A percentile compares a stretch with the other conserved stretches of the same genome.
Evolutionary conservation across 257 asterid genomes (phyloP).

Genomic region (Anisodus tanguticus): DNA sequence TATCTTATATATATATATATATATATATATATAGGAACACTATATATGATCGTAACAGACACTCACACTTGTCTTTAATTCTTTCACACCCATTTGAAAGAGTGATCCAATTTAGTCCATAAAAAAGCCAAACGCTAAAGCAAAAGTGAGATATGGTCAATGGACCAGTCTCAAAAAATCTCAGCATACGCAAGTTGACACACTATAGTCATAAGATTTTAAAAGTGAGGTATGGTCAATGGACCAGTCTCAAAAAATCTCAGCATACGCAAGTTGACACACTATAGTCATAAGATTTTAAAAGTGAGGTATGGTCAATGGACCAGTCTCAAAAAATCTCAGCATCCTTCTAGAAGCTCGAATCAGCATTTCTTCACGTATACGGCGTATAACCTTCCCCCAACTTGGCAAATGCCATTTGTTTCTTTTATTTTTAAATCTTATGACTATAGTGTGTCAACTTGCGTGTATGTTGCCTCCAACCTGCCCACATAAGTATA

Average conservation of each 20-base stretch:
- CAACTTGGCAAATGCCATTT: background rate
- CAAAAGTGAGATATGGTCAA: slow-evolving; percentile 11
- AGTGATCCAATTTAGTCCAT: background rate
- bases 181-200: too few relatives aligned
- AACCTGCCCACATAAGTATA: too few relatives aligned
- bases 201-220: too few relatives aligned
- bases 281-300: too few relatives aligned
- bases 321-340: background rate
- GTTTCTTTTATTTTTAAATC: too few relatives aligned
- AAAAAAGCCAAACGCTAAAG: background rate
- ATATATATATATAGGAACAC: background rate
- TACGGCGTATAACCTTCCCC: background rate
- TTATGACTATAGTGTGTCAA: too few relatives aligned
- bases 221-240: too few relatives aligned
- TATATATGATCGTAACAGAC: background rate
- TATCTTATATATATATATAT: background rate
- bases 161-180: background rate
- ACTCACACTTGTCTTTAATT: background rate
- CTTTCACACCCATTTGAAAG: background rate
- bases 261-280: too few relatives aligned
- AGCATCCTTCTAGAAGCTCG: background rate
- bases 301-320: slow-evolving; percentile 11
- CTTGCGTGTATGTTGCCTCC: too few relatives aligned
- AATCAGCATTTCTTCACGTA: background rate
- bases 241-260: too few relatives aligned